These are phyloP conservation scores for Balakata baccata DNA, from an alignment of 345 rosid genomes.

Conservation along the genomic window DNA sequence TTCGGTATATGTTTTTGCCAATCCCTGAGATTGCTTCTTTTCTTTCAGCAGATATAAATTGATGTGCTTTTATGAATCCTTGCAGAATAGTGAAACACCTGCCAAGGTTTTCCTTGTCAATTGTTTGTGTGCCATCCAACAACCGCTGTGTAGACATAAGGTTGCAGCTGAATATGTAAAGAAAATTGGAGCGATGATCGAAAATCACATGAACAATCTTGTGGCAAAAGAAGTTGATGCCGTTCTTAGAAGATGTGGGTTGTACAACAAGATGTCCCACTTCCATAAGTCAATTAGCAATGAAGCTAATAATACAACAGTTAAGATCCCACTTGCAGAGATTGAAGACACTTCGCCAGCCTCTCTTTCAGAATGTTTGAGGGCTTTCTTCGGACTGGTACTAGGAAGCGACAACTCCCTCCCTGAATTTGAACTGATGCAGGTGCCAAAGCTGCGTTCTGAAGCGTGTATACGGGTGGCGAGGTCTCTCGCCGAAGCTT, in stretches of 20 bases:
- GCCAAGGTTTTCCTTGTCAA: conserved; percentile 90
- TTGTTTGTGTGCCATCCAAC: conserved; percentile 83
- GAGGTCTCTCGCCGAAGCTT: conserved; percentile 67
- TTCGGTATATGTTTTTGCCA: neutral
- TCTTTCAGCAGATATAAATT: neutral
- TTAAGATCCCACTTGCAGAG: conserved; percentile 41
- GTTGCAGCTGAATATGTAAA: conserved; percentile 69
- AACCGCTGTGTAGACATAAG: conserved; percentile 65
- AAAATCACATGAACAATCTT: conserved; percentile 56
- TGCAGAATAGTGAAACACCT: conserved; percentile 79
- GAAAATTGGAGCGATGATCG: conserved; percentile 68
- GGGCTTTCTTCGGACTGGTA: conserved; percentile 78
- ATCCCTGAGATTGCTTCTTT: neutral
- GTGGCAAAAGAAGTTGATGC: conserved; percentile 85
- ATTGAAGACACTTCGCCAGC: conserved; percentile 63
- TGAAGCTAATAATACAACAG: conserved; percentile 15
- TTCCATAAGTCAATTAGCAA: conserved; percentile 42
- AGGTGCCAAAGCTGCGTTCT: conserved; percentile 85
- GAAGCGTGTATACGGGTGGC: conserved; percentile 72
- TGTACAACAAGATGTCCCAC: conserved; percentile 61
- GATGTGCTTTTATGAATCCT: conserved; percentile 1
- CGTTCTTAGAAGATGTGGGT: conserved; percentile 64
- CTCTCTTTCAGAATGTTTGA: conserved; percentile 66
- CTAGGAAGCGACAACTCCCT: conserved; percentile 80
- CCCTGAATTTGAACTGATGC: conserved; percentile 90